Percentiles rank a stretch among this genome's conserved stretches.
Evolutionary conservation across 2,329 filamentous ascomycete species (phyloP).

Genomic region (Monilinia fructicola): DNA sequence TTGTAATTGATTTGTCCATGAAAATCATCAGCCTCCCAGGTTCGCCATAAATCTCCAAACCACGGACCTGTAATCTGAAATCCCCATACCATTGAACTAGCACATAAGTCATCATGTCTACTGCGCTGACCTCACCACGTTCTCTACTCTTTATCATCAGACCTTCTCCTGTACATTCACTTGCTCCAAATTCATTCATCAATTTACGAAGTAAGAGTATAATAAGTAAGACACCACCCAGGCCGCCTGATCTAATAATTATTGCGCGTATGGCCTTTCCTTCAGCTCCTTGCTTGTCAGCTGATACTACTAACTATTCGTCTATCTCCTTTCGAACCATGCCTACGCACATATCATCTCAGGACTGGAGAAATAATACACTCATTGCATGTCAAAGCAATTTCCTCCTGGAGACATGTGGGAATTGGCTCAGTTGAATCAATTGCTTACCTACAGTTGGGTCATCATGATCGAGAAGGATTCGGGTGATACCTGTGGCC

Average conservation of each 20-base stretch:
- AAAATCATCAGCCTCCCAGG: not conserved
- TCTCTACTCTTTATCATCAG: not conserved
- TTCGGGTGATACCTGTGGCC: not conserved
- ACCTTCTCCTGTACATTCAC: not conserved
- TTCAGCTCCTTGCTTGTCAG: not conserved
- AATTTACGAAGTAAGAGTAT: conserved; percentile 2
- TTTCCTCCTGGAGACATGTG: not conserved
- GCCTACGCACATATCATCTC: not conserved
- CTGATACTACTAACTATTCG: not conserved
- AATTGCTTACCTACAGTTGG: conserved; percentile 6
- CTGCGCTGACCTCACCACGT: not conserved
- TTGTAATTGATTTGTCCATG: too few species aligned
- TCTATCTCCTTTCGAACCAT: not conserved
- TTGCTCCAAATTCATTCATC: not conserved
- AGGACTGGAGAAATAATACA: not conserved
- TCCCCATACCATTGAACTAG: not conserved
- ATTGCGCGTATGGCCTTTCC: not conserved
- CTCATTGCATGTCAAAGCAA: not conserved
- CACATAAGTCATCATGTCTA: not conserved
- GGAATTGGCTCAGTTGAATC: not conserved
- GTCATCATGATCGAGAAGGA: not conserved
- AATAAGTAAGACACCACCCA: not conserved
- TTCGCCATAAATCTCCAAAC: conserved; percentile 3
- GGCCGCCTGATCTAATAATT: not conserved
- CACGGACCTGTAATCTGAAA: not conserved